Conservation (phyloP, 2,329 filamentous ascomycete species). For the Apiospora arundinis region DNA sequence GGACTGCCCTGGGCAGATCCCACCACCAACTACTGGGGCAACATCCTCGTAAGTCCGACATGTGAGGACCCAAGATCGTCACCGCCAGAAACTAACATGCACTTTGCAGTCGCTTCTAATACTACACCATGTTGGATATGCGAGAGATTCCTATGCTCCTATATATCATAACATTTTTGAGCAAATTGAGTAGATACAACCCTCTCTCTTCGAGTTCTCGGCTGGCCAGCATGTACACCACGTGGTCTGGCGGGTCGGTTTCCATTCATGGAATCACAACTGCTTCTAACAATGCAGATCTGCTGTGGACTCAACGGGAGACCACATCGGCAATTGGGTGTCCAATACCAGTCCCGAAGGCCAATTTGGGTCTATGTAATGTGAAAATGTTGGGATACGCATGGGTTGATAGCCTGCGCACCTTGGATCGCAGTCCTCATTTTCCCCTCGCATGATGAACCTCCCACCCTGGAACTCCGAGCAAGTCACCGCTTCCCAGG, state of each 20-base stretch:
- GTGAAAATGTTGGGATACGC: background rate
- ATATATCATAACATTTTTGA: background rate
- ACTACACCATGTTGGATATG: background rate
- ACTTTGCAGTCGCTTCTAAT: background rate
- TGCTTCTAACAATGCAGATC: too few species aligned
- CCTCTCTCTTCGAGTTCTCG: background rate
- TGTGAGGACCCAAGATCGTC: background rate
- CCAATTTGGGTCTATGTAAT: background rate
- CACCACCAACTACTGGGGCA: background rate
- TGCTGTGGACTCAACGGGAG: too few species aligned
- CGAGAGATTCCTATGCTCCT: background rate
- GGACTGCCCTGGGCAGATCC: background rate
- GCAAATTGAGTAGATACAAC: background rate
- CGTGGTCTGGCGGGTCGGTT: too few species aligned
- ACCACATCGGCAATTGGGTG: too few species aligned
- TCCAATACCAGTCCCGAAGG: too few species aligned
- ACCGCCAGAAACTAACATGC: background rate
- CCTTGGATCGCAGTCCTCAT: background rate
- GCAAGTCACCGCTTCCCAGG: background rate
- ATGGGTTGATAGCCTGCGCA: background rate
- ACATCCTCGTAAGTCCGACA: background rate
- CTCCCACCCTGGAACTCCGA: background rate
- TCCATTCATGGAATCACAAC: too few species aligned
- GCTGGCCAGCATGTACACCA: too few species aligned
- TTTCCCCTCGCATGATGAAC: constrained; percentile 1